Conservation (phyloP, 345 rosid species). For the Syzygium jambos region DNA sequence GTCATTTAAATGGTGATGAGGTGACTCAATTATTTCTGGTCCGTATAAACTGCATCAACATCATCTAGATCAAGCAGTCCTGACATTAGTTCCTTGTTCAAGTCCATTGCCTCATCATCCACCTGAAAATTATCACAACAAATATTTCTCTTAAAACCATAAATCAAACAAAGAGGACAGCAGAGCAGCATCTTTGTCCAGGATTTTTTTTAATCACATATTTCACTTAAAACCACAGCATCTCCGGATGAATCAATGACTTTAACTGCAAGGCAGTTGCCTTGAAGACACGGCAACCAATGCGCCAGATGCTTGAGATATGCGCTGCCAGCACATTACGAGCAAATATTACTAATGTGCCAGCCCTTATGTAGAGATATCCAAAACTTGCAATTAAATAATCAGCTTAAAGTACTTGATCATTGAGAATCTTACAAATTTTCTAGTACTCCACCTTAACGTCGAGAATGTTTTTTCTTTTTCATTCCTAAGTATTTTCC, state of each 20-base stretch:
- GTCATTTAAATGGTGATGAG: not conserved
- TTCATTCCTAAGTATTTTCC: not conserved
- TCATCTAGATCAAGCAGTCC: constrained; percentile 85
- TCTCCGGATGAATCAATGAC: not conserved
- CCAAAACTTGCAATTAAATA: not conserved
- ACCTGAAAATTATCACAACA: constrained; percentile 29
- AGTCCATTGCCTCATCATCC: constrained; percentile 86
- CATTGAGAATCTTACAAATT: not conserved
- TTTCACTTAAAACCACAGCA: not conserved
- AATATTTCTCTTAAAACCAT: not conserved
- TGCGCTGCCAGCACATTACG: not conserved
- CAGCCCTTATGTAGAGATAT: not conserved
- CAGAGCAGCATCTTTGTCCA: not conserved
- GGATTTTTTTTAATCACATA: not conserved
- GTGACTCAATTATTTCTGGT: constrained; percentile 42
- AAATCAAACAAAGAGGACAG: not conserved
- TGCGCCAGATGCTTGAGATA: not conserved
- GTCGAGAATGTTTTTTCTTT: not conserved
- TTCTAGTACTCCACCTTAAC: not conserved
- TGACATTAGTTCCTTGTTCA: constrained; percentile 79
- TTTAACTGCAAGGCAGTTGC: not conserved
- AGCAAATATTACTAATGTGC: not conserved
- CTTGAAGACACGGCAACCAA: not conserved
- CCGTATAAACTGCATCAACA: constrained; percentile 83
- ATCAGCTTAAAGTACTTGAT: not conserved